Percentiles rank a stretch among this genome's conserved stretches.
Conservation (phyloP, 1,284 basidiomycete genomes). For the Leccinum angustisporum region DNA sequence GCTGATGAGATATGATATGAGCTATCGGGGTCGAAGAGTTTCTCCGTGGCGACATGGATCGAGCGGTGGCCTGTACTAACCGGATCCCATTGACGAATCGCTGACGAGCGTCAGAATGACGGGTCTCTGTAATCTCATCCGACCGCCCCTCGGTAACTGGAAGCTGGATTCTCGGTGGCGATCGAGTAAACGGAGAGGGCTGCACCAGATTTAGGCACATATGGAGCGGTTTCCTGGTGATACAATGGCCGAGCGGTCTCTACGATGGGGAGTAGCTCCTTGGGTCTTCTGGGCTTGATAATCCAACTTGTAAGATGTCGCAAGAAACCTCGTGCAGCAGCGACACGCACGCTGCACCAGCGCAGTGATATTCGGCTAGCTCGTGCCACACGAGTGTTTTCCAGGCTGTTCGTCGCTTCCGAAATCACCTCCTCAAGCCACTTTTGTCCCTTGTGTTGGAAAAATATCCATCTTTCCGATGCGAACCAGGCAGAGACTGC, state of each 20-base stretch:
- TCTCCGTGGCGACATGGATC: conserved; percentile 31
- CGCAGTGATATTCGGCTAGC: conserved; percentile 25
- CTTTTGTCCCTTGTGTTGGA: conserved; percentile 66
- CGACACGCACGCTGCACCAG: conserved; percentile 28
- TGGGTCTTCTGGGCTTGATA: conserved; percentile 29
- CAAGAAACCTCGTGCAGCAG: conserved; percentile 21
- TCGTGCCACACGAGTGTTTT: conserved; percentile 41
- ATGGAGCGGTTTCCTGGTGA: conserved; percentile 23
- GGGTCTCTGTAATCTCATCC: conserved; percentile 29
- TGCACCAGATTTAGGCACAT: conserved; percentile 17
- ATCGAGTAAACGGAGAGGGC: conserved; percentile 27
- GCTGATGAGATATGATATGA: conserved; percentile 29
- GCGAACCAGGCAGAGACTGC: conserved; percentile 79
- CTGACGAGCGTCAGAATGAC: conserved; percentile 33
- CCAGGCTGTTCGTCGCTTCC: conserved; percentile 46
- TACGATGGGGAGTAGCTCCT: conserved; percentile 28
- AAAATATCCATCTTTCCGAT: conserved; percentile 71
- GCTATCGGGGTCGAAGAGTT: conserved; percentile 30
- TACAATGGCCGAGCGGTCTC: conserved; percentile 23
- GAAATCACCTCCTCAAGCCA: conserved; percentile 71
- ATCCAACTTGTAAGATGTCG: conserved; percentile 28
- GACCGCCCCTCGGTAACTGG: conserved; percentile 30
- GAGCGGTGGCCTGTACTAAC: conserved; percentile 41
- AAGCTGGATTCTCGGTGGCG: conserved; percentile 29
- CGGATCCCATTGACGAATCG: conserved; percentile 46